These are phyloP conservation scores for Solanum virginianum DNA, from an alignment of 257 asterid genomes.

Conservation along the genomic window DNA sequence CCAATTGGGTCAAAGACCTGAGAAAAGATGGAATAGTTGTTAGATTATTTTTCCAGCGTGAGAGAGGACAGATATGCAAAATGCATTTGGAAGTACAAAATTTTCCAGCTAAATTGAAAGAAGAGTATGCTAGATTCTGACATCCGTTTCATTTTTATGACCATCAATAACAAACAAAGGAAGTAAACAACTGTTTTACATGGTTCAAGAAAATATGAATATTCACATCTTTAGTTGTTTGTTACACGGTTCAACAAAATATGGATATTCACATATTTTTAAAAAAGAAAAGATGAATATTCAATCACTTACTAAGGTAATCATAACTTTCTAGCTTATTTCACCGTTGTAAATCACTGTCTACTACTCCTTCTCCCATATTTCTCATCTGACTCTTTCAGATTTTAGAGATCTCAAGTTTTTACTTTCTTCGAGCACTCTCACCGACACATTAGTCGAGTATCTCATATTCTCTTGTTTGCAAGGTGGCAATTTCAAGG, in stretches of 20 bases:
- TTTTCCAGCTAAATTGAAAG: background rate
- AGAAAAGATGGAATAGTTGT: background rate
- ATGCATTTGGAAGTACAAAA: background rate
- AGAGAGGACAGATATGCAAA: background rate
- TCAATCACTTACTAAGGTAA: background rate
- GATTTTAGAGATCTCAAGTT: background rate
- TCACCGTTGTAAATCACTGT: background rate
- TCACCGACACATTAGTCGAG: background rate
- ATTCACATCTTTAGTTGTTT: background rate
- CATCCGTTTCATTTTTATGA: background rate
- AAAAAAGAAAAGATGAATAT: background rate
- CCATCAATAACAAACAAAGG: background rate
- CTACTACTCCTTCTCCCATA: background rate
- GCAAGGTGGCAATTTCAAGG: background rate
- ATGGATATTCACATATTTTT: too few relatives aligned
- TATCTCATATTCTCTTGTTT: background rate
- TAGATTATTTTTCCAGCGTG: background rate
- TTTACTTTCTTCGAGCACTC: background rate
- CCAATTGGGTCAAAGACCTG: background rate
- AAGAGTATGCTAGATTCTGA: background rate
- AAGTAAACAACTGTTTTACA: background rate
- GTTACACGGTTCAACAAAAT: background rate
- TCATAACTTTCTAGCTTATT: background rate
- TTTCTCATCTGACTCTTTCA: background rate
- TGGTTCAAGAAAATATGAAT: background rate